Percentiles rank a stretch among this genome's conserved stretches.
Conservation (phyloP, 2,329 filamentous ascomycete genomes). For the Fusarium irregulare region DNA sequence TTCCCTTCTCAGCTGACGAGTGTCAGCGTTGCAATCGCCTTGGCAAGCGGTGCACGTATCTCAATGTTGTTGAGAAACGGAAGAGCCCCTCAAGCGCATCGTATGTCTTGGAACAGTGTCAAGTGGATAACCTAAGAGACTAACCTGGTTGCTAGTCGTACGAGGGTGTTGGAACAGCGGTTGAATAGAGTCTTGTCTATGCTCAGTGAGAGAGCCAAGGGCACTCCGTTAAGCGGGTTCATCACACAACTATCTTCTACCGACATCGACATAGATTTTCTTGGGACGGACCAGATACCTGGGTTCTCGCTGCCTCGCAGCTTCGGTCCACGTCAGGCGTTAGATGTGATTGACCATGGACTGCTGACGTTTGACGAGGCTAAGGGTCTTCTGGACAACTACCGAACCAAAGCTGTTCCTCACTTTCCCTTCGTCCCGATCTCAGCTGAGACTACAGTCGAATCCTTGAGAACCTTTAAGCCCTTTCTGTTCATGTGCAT, state of each 20-base stretch:
- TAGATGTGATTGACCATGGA: constrained; percentile 1
- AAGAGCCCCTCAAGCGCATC: constrained; percentile 14
- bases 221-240: constrained; percentile 5
- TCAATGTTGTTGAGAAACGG: constrained; percentile 19
- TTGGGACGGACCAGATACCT: fast-evolving
- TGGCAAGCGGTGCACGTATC: constrained; percentile 17
- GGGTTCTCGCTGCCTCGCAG: background rate
- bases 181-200: constrained; percentile 8
- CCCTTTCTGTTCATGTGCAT: constrained; percentile 19
- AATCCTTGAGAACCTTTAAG: background rate
- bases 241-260: background rate
- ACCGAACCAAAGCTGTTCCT: background rate
- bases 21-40: constrained; percentile 28
- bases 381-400: background rate
- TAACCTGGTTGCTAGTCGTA: background rate
- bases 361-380: background rate
- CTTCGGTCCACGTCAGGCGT: background rate
- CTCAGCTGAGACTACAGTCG: background rate
- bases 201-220: background rate
- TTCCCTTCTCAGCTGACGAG: constrained; percentile 24
- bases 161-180: constrained; percentile 4
- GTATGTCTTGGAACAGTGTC: background rate
- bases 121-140: too few species aligned
- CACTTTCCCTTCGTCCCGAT: constrained; percentile 15
- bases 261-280: background rate